Percentiles rank a stretch among this genome's conserved stretches.
phyloP scores from a whole-genome alignment of 163 green algal genomes.

The Trebouxiophyceae sp. region DNA sequence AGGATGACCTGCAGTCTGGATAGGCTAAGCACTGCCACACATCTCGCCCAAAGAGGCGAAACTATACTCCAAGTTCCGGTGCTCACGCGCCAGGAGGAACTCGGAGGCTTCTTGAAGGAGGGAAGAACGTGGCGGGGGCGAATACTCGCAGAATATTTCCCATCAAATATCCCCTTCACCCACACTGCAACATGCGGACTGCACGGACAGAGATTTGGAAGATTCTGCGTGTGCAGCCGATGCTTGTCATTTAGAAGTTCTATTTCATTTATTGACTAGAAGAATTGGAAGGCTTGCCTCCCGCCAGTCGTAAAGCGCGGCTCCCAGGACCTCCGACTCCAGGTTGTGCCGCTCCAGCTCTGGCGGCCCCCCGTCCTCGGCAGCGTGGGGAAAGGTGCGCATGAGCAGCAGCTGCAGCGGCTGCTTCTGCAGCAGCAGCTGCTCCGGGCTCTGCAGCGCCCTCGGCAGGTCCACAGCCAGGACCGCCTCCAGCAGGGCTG shows the following conservation, averaged over 20 bases:
- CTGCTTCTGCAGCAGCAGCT: slow-evolving; percentile 24
- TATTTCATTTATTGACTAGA: no score
- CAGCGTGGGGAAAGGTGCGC: slow-evolving; percentile 7
- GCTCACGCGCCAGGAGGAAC: no score
- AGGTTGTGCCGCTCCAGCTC: slow-evolving; percentile 20
- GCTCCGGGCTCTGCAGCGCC: slow-evolving; percentile 11
- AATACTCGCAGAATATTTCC: no score
- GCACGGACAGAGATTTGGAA: no score
- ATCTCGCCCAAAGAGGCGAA: no score
- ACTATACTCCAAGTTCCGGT: no score
- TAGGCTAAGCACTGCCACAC: no score
- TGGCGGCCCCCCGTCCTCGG: neutral
- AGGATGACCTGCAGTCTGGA: no score
- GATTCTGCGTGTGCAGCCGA: no score
- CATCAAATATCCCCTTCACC: neutral
- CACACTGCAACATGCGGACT: neutral
- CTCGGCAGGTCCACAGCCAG: slow-evolving; percentile 1
- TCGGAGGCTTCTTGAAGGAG: neutral
- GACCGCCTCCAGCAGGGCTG: neutral
- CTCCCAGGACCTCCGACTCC: neutral
- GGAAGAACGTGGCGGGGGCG: no score
- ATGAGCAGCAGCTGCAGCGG: slow-evolving; percentile 24
- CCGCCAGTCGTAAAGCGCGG: neutral
- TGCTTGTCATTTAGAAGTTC: no score
- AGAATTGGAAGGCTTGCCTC: neutral